phyloP scores from a whole-genome alignment of 345 rosid species.

The Ricinus communis region DNA sequence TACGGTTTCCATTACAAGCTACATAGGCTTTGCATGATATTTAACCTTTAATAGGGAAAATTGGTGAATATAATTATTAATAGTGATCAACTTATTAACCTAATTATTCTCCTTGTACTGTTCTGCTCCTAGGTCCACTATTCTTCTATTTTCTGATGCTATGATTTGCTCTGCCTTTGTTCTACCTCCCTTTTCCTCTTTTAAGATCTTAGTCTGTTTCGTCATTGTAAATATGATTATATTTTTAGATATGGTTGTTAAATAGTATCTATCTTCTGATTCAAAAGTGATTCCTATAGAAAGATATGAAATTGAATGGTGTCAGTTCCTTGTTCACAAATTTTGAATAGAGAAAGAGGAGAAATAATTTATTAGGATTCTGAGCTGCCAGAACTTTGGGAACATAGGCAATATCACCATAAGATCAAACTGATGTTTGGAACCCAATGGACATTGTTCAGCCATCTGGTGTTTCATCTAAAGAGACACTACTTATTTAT shows the following conservation, averaged over 20 bases:
- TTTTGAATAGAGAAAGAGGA: not conserved
- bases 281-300: not conserved
- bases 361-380: not conserved
- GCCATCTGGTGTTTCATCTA: not conserved
- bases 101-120: not conserved
- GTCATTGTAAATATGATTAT: not conserved
- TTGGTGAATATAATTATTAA: not conserved
- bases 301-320: not conserved
- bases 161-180: constrained; percentile 4
- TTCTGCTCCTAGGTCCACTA: not conserved
- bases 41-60: not conserved
- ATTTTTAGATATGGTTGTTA: not conserved
- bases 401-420: not conserved
- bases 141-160: not conserved
- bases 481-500: not conserved
- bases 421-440: not conserved
- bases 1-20: not conserved
- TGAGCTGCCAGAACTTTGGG: not conserved
- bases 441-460: not conserved
- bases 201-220: not conserved
- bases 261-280: not conserved
- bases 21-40: not conserved
- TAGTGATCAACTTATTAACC: not conserved
- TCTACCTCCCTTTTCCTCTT: not conserved
- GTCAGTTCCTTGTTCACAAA: not conserved